Evolutionary conservation across 176 grass and related monocot species (phyloP).

Genomic region (Sorghum bicolor): Sorghum_bicolor_NCBIv3 NC_012871.2:73352501-73353000

Average conservation of each 20-base stretch:
- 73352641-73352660: constrained; percentile 85
- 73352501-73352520: neutral
- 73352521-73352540: constrained; percentile 6
- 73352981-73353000: neutral
- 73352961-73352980: neutral
- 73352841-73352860: neutral
- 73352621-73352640: constrained; percentile 78
- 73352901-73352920: neutral
- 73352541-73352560: constrained; percentile 51
- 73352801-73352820: neutral
- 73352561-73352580: constrained; percentile 92
- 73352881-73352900: neutral
- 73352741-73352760: neutral
- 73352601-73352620: constrained; percentile 93
- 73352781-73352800: neutral
- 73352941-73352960: neutral
- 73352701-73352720: neutral
- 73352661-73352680: constrained; percentile 58
- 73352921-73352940: neutral
- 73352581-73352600: constrained; percentile 78
- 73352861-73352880: neutral
- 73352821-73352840: neutral
- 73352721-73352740: neutral
- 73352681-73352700: constrained; percentile 65
- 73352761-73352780: neutral